Evolutionary conservation across 2,329 filamentous ascomycete species (phyloP).

Genomic region (Fusarium sp.): DNA sequence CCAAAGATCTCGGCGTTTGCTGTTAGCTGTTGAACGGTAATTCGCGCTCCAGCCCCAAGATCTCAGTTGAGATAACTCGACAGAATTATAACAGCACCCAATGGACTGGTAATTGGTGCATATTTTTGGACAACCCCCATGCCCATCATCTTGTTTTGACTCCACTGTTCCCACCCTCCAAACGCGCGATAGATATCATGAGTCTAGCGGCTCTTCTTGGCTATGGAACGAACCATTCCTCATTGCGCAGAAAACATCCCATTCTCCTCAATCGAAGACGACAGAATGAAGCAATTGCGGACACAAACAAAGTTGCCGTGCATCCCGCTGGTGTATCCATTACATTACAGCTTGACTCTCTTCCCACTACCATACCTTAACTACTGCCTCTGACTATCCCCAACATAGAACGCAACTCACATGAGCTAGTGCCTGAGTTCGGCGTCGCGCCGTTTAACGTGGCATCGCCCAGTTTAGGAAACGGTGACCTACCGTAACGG

Average conservation of each 20-base stretch:
- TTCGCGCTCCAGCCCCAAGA: slow-evolving; percentile 15
- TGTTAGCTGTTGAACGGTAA: slow-evolving; percentile 9
- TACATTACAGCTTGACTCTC: slow-evolving; percentile 2
- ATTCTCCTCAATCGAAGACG: slow-evolving; percentile 1
- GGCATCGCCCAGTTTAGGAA: slow-evolving; percentile 33
- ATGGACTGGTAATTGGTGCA: neutral
- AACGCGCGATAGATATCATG: slow-evolving; percentile 30
- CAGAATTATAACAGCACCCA: neutral
- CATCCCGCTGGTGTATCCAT: neutral
- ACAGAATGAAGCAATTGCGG: neutral
- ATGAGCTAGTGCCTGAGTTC: slow-evolving; percentile 20
- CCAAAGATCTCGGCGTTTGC: slow-evolving; percentile 7
- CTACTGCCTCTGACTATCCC: too few relatives aligned
- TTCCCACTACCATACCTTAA: too few relatives aligned
- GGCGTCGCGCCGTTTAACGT: slow-evolving; percentile 24
- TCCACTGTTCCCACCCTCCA: slow-evolving; percentile 31
- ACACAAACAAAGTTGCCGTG: neutral
- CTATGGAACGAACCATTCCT: slow-evolving; percentile 30
- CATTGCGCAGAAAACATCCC: neutral
- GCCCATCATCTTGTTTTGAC: slow-evolving; percentile 30
- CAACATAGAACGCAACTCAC: slow-evolving; percentile 3
- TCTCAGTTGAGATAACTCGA: neutral
- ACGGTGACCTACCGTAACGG: slow-evolving; percentile 30
- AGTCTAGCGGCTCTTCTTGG: slow-evolving; percentile 20
- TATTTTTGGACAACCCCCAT: slow-evolving; percentile 19